Base-by-base conservation (phyloP, 2,329 filamentous ascomycete species). In the Xylariaceae sp. region DNA sequence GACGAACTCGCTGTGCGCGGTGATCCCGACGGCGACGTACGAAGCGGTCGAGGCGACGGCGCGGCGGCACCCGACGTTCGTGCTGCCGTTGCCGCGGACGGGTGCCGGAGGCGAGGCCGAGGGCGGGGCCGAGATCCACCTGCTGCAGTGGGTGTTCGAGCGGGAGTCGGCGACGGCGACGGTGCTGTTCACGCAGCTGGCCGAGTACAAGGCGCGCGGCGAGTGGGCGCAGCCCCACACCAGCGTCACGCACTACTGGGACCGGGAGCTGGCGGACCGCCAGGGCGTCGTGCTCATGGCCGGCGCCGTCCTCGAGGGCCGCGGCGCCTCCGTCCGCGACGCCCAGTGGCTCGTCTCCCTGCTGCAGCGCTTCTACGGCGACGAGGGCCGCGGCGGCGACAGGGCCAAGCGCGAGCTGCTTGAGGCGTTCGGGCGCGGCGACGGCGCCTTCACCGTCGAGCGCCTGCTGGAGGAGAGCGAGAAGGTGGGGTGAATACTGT, bases 131-230 rank as follows among this genome's bases (percentile, higher is more conserved):
- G 95, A 98, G 74, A 92, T 99, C 44, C 95, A 99, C 75, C 96
- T 96, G 74, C 76, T 99, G 60, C 93, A 99, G 75, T 99, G 96
- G 91, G 90, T 89, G 0, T 97, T 96, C 74, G 93, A 96, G 57
- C 76, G 74, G 20, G 77, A 77, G 54, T 82, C 81, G 18, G 76
- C 81, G 57, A 88, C 86, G 2, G 85, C 83, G 56, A 91, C 89
- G 0, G 88, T 98, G 5, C 86, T 99, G 32, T 98, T 99, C 77
- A 99, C 95, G 0, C 90, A 95, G 69, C 81, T 99, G 29, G 93
- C 91, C 16, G 91, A 97, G 72, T 99, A 89, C 78, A 97, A 98
- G 80, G 77, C 91, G 55, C 83, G 93, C 49, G 93, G 93, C 49
- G 90, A 96, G 73, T 99, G 87, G 70, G 91, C 91, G 44, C 86